Conservation (phyloP, 371 early-diverging fungal species). For the Dinochytrium kinnereticum region DNA sequence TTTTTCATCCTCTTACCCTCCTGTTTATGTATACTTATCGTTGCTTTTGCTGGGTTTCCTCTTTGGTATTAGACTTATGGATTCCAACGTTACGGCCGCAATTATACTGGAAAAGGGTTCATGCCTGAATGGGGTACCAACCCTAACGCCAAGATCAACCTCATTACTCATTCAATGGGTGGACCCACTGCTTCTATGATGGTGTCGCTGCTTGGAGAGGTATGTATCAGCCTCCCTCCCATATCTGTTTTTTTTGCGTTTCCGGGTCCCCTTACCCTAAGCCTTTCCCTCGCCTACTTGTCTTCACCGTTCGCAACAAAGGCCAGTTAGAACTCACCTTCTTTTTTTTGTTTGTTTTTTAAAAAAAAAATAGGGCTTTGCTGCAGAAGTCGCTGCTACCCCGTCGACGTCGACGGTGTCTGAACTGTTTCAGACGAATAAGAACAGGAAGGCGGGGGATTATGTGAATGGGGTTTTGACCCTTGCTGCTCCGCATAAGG, state of each 20-base stretch:
- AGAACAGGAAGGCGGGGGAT: background rate
- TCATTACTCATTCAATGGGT: conserved; percentile 25
- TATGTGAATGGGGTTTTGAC: background rate
- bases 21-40: background rate
- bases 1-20: too few relatives aligned
- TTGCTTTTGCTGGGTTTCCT: background rate
- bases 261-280: background rate
- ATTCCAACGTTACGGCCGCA: conserved; percentile 14
- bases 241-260: background rate
- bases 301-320: too few relatives aligned
- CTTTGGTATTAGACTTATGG: background rate
- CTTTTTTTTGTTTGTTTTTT: background rate
- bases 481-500: conserved; percentile 1
- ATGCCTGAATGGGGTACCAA: background rate
- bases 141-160: conserved; percentile 13
- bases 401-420: background rate
- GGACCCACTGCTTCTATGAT: conserved; percentile 13
- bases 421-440: conserved; percentile 22
- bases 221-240: background rate
- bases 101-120: conserved; percentile 24
- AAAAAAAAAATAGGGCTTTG: background rate
- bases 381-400: conserved; percentile 2
- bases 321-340: background rate
- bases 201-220: background rate
- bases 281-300: background rate